phyloP scores from a whole-genome alignment of 2,329 filamentous ascomycete species.

The Talaromyces sp. region DNA sequence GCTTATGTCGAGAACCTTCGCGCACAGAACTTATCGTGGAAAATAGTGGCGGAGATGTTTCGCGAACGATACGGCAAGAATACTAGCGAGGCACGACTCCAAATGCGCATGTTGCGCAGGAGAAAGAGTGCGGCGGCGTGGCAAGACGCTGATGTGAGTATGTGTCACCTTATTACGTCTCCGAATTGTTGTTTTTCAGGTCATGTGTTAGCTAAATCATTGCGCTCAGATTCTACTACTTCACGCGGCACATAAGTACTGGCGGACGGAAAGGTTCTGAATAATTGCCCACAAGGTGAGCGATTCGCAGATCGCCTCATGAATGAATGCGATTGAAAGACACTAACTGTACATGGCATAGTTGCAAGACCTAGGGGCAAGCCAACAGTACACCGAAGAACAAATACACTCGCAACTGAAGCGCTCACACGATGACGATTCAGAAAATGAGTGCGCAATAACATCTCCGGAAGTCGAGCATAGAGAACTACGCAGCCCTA shows the following conservation, averaged over 20 bases:
- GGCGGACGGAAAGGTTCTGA: slow-evolving; percentile 38
- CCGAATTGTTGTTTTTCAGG: background rate
- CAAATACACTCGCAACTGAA: slow-evolving; percentile 36
- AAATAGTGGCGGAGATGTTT: slow-evolving; percentile 35
- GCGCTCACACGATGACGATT: slow-evolving; percentile 1
- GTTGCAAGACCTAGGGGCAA: slow-evolving; percentile 34
- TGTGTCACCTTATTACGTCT: slow-evolving; percentile 23
- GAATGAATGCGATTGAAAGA: background rate
- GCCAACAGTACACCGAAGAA: slow-evolving; percentile 32
- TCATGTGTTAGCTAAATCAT: background rate
- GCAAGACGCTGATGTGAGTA: slow-evolving; percentile 45
- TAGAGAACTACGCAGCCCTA: background rate
- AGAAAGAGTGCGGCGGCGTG: slow-evolving; percentile 36
- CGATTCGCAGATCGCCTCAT: background rate
- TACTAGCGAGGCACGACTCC: slow-evolving; percentile 38
- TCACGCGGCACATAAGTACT: slow-evolving; percentile 35
- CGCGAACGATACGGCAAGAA: slow-evolving; percentile 37
- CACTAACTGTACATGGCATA: slow-evolving; percentile 25
- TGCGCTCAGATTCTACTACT: slow-evolving; percentile 33
- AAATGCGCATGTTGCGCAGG: slow-evolving; percentile 41
- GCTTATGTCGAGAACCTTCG: slow-evolving; percentile 37
- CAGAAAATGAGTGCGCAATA: slow-evolving; percentile 4
- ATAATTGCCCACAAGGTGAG: slow-evolving; percentile 40
- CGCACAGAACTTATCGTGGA: slow-evolving; percentile 38
- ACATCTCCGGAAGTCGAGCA: slow-evolving; percentile 5